These are phyloP conservation scores for Petunia hybrid DNA, from an alignment of 305 asterid species.

Conservation along the genomic window DNA sequence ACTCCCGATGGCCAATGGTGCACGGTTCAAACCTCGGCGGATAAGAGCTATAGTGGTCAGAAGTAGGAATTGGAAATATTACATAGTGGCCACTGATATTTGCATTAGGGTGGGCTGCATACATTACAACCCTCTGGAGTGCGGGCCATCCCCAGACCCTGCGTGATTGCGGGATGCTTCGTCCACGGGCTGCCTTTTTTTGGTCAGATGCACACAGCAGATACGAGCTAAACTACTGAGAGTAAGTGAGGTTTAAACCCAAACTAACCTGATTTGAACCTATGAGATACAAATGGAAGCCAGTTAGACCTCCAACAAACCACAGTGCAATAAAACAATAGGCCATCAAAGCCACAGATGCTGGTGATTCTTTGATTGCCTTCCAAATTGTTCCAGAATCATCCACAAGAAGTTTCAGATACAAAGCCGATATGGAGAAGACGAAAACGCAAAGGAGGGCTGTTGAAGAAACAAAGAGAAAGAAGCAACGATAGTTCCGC, in stretches of 20 bases:
- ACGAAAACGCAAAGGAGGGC: conserved; percentile 50
- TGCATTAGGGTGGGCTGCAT: too few species aligned
- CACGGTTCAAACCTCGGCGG: too few species aligned
- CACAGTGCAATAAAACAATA: conserved; percentile 53
- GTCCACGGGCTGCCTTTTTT: too few species aligned
- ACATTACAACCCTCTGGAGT: too few species aligned
- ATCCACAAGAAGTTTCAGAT: conserved; percentile 48
- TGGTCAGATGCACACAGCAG: not conserved
- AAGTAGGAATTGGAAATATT: too few species aligned
- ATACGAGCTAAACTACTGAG: not conserved
- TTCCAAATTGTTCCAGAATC: conserved; percentile 46
- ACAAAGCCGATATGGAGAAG: conserved; percentile 50
- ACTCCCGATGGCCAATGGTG: too few species aligned
- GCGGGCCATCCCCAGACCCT: too few species aligned
- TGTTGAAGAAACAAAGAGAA: conserved; percentile 51
- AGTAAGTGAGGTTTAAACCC: conserved; percentile 12
- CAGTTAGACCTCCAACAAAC: conserved; percentile 62
- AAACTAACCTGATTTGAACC: conserved; percentile 51
- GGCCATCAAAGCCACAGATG: conserved; percentile 44
- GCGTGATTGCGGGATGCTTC: too few species aligned
- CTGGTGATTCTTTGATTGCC: conserved; percentile 52
- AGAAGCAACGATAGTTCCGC: conserved; percentile 55
- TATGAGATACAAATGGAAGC: conserved; percentile 56
- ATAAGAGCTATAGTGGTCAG: too few species aligned
- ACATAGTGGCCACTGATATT: too few species aligned